Conservation (phyloP, 2,329 filamentous ascomycete species). For the Verticillium albo-atrum region DNA sequence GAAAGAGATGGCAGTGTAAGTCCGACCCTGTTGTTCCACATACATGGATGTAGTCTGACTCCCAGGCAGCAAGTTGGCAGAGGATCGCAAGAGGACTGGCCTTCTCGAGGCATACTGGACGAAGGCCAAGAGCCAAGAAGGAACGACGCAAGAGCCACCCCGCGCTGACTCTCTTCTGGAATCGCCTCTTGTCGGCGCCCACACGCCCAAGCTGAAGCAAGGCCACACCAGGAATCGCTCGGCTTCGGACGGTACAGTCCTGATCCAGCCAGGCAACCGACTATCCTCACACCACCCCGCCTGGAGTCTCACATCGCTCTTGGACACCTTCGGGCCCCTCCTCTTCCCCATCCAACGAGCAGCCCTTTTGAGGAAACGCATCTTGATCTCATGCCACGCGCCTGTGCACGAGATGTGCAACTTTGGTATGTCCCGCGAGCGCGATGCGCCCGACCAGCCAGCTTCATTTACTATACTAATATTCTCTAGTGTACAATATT, state of each 20-base stretch:
- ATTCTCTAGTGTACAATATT: conserved; percentile 75
- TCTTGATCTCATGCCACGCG: conserved; percentile 79
- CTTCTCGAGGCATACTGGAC: conserved; percentile 80
- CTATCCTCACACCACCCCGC: conserved; percentile 81
- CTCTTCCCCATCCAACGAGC: conserved; percentile 89
- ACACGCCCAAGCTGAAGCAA: conserved; percentile 28
- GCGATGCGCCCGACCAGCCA: too few relatives aligned
- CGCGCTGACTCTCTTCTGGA: conserved; percentile 45
- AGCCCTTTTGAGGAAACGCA: conserved; percentile 79
- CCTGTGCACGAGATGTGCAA: conserved; percentile 84
- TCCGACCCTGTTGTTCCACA: conserved; percentile 2
- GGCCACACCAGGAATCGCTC: conserved; percentile 54
- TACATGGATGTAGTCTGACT: conserved; percentile 20
- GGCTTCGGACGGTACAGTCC: conserved; percentile 55
- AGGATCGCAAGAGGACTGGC: conserved; percentile 57
- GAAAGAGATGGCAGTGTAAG: conserved; percentile 68
- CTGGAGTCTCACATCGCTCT: conserved; percentile 69
- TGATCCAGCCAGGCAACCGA: conserved; percentile 57
- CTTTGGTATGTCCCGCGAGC: conserved; percentile 59
- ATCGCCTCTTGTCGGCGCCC: conserved; percentile 39
- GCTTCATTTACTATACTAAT: neutral
- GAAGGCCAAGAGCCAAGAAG: conserved; percentile 42
- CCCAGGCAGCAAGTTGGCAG: conserved; percentile 50
- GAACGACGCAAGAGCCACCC: conserved; percentile 26
- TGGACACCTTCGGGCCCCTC: conserved; percentile 83